Base-by-base conservation (phyloP, 2,329 filamentous ascomycete species). In the Coleophoma eucalyptorum region DNA sequence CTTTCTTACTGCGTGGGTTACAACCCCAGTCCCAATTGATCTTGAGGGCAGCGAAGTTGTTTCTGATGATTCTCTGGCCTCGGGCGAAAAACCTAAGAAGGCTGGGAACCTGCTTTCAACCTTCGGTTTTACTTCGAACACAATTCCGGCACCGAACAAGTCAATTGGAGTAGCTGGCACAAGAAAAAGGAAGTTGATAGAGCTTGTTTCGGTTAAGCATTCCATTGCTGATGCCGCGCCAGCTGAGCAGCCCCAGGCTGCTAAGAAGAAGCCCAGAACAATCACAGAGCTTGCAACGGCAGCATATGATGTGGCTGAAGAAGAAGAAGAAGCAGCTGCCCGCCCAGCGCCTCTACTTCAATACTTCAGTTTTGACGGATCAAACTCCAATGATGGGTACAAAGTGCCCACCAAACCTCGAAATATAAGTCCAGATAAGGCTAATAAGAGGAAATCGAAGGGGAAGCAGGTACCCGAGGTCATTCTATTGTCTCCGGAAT, bases 251-350 rank as follows among this genome's bases (percentile, higher is more conserved):
- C 64, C 69, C 19, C 86, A 82, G 57, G 72, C 74, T 5, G 70
- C 77, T 3, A 84, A 81, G 66, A 90, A 88, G 68, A 92, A 87
- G 65, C 70, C 84, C 0, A 83, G 82, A 38, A 95, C 90, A 0
- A 85, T 96, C 50, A 96, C 90, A 0, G 88, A 83, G 38, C 71
- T 89, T 46, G 88, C 89, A 11, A 93, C 85, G 1, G 85, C 88
- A 12, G 81, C 83, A 4, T 94, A 92, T 62, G 65, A 64, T 12
- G 65, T 71, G 26, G 6, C 26, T 20, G 63, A 70, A 3, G 63
- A 67, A 4, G 65, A 74, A 47, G 31, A 58, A 42, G 56, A 63
- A 31, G 60, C 47, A 37, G 50, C 43, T 5, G 58, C 54, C 40
- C 58, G 55, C 42, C 66, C 64, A 10, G 67, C 71, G 10, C 74